Base-by-base conservation (phyloP, 768 basidiomycete species). In the Boletellus ananas region DNA sequence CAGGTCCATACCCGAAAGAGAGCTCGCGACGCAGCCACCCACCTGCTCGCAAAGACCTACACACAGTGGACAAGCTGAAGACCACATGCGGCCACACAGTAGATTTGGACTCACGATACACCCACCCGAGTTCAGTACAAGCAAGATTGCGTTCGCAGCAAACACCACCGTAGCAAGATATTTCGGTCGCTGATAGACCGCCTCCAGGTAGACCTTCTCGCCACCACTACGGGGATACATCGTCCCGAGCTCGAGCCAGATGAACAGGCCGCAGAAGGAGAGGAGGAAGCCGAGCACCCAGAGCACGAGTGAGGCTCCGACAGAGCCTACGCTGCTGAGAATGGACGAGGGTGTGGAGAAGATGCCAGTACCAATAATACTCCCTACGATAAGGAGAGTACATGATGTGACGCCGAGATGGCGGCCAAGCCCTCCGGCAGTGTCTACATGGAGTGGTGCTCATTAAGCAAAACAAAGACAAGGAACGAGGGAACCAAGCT, bases 181-280 rank as follows among this genome's bases (percentile, higher is more conserved):
- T 51, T 65, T 71, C 7, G 79, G 79, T 34, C 63, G 69, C 40
- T 62, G 69, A 58, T 80, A 84, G 4, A 80, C 70, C 0, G 76
- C 79, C 59, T 83, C 82, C 21, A 81, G 67, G 55, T 83, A 82
- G 3, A 83, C 80, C 61, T 84, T 82, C 59, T 83, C 82, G 6
- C 81, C 81, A 11, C 81, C 80, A 12, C 77, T 79, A 1, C 81
- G 73, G 4, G 81, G 82, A 52, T 75, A 79, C 81, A 83, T 83
- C 3, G 80, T 79, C 6, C 82, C 83, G 42, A 77, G 76, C 51
- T 83, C 81, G 18, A 83, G 75, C 80, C 80, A 83, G 49, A 83
- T 75, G 58, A 83, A 81, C 11, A 82, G 64, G 0, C 80, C 80
- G 47, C 78, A 83, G 52, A 77, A 78, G 0, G 80, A 81, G 3